phyloP scores from a whole-genome alignment of 2,329 filamentous ascomycete species.

The Ascochyta pisi region DNA sequence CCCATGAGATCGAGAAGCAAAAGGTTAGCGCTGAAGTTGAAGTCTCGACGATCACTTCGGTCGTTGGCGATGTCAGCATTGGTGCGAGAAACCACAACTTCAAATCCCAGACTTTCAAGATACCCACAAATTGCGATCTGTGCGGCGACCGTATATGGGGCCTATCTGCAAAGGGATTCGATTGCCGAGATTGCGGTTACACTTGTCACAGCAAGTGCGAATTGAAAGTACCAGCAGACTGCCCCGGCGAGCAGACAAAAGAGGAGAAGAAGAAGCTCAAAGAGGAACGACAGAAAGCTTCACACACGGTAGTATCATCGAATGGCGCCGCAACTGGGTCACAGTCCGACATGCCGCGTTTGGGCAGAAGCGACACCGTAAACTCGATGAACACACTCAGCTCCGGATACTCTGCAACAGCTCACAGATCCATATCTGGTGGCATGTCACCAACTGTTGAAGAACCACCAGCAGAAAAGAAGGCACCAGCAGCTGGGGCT shows the following conservation, averaged over 20 bases:
- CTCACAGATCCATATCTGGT: slow-evolving; percentile 76
- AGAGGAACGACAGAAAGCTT: slow-evolving; percentile 78
- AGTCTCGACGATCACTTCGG: slow-evolving; percentile 87
- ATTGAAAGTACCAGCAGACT: slow-evolving; percentile 97
- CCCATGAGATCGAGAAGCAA: slow-evolving; percentile 84
- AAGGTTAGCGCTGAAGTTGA: slow-evolving; percentile 90
- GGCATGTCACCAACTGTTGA: slow-evolving; percentile 60
- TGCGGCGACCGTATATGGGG: slow-evolving; percentile 98
- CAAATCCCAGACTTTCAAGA: slow-evolving; percentile 98
- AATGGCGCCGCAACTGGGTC: slow-evolving; percentile 56
- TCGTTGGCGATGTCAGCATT: slow-evolving; percentile 89
- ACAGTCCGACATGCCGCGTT: slow-evolving; percentile 68
- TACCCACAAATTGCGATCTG: slow-evolving; percentile 96
- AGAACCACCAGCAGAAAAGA: slow-evolving; percentile 49
- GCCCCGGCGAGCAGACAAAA: slow-evolving; percentile 90
- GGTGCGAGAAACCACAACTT: slow-evolving; percentile 97
- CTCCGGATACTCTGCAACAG: slow-evolving; percentile 84
- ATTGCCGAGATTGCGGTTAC: slow-evolving; percentile 95
- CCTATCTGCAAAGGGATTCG: slow-evolving; percentile 92
- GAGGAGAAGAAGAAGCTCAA: slow-evolving; percentile 96
- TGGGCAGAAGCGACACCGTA: slow-evolving; percentile 86
- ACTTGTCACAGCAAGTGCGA: slow-evolving; percentile 99
- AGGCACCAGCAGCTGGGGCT: slow-evolving; percentile 29
- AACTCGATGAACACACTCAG: slow-evolving; percentile 76
- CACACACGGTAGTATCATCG: slow-evolving; percentile 63